Evolutionary conservation across 208 protist species (phyloP).

Genomic region (Sergeia podlipaevii): DNA sequence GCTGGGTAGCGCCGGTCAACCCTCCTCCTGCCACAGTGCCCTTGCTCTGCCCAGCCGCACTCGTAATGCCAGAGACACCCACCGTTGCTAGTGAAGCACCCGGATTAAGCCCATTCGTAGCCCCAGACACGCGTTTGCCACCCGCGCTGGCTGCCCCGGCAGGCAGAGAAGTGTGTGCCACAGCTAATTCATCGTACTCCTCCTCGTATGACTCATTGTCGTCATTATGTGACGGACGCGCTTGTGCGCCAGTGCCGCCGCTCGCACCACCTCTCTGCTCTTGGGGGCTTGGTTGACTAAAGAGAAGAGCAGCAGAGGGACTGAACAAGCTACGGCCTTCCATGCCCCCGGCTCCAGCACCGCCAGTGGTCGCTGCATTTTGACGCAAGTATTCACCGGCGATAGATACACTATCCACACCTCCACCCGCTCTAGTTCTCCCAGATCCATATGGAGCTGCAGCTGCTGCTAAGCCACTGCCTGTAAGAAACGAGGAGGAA

Average conservation of each 20-base stretch:
- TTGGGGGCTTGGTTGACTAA: too few relatives aligned
- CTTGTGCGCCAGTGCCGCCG: too few relatives aligned
- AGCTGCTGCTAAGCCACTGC: neutral
- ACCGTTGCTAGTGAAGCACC: neutral
- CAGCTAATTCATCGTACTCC: slow-evolving; percentile 17
- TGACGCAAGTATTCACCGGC: slow-evolving; percentile 56
- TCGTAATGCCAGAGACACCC: neutral
- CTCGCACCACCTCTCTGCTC: too few relatives aligned
- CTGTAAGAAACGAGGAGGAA: neutral
- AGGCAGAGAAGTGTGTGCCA: neutral
- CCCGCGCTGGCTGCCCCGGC: slow-evolving; percentile 1
- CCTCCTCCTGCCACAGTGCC: neutral
- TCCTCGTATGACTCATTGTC: slow-evolving; percentile 18
- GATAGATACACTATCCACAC: neutral
- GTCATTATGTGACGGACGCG: neutral
- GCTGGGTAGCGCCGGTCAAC: slow-evolving; percentile 5
- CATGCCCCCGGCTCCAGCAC: neutral
- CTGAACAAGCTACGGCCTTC: too few relatives aligned
- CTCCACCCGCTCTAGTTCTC: too few relatives aligned
- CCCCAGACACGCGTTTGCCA: slow-evolving; percentile 12
- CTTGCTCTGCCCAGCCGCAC: neutral
- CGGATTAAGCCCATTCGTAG: neutral
- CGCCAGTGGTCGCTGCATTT: slow-evolving; percentile 22
- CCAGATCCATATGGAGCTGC: too few relatives aligned
- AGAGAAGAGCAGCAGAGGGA: too few relatives aligned